phyloP scores from a whole-genome alignment of 2,329 filamentous ascomycete species.

The Stagonosporopsis cucurbitacearum region DNA sequence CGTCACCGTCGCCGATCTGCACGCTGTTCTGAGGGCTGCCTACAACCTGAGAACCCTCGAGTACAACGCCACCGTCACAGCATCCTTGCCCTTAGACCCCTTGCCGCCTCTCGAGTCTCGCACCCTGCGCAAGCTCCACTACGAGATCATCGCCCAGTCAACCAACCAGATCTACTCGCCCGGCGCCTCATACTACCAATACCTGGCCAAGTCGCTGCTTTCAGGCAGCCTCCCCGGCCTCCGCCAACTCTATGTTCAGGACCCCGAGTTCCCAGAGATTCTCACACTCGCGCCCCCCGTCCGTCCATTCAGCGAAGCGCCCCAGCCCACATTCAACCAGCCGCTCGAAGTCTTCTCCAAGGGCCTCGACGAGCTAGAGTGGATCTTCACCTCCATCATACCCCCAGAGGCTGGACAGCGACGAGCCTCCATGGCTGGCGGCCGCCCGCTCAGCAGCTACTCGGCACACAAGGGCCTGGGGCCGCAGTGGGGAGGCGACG shows the following conservation, averaged over 20 bases:
- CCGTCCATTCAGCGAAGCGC: slow-evolving; percentile 57
- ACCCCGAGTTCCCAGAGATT: slow-evolving; percentile 80
- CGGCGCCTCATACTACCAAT: slow-evolving; percentile 75
- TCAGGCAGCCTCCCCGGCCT: slow-evolving; percentile 76
- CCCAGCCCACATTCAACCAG: slow-evolving; percentile 57
- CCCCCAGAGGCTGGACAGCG: slow-evolving; percentile 55
- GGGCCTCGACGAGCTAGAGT: slow-evolving; percentile 70
- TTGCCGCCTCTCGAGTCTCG: slow-evolving; percentile 71
- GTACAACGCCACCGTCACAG: slow-evolving; percentile 62
- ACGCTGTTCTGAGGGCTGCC: slow-evolving; percentile 65
- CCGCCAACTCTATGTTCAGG: slow-evolving; percentile 81
- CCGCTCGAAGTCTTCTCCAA: slow-evolving; percentile 70
- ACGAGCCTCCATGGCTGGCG: slow-evolving; percentile 50
- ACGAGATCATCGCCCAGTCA: slow-evolving; percentile 74
- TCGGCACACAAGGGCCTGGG: slow-evolving; percentile 56
- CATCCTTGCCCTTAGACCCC: slow-evolving; percentile 62
- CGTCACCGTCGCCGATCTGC: slow-evolving; percentile 67
- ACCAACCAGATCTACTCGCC: slow-evolving; percentile 62
- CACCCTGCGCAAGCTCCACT: slow-evolving; percentile 76
- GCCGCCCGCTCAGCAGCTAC: slow-evolving; percentile 55
- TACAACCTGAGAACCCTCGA: slow-evolving; percentile 65
- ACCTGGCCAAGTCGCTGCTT: slow-evolving; percentile 83
- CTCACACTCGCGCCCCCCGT: slow-evolving; percentile 74
- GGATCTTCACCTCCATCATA: slow-evolving; percentile 69
- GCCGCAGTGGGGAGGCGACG: slow-evolving; percentile 65